Base-by-base conservation (phyloP, 768 basidiomycete genomes). In the Hortiboletus flavorubellus region DNA sequence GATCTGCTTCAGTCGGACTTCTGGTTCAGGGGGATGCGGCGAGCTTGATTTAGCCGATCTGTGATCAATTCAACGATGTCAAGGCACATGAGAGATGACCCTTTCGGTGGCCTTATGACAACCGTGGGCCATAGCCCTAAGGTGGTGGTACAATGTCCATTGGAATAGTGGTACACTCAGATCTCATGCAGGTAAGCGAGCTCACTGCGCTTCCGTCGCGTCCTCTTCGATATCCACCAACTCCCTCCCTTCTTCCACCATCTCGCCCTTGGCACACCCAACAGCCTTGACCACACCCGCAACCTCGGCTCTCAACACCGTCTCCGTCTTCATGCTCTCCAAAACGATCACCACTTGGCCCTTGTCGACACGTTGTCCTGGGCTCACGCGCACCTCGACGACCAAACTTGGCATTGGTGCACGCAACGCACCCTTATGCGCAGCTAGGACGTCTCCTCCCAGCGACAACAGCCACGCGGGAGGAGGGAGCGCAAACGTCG, bases 301-400 rank as follows among this genome's bases (percentile, higher is more conserved):
- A 8, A 74, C 75, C 55, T 84, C 80, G 14, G 91, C 84, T 51
- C 92, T 78, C 59, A 97, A 70, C 40, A 92, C 89, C 38, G 89
- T 95, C 74, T 96, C 93, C 59, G 93, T 97, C 82, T 98, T 98
- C 94, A 97, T 98, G 66, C 93, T 96, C 74, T 96, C 94, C 65
- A 96, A 72, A 6, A 95, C 83, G 31, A 93, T 84, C 9, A 93
- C 78, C 8, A 82, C 82, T 65, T 94, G 89, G 0, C 91, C 92
- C 64, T 81, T 85, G 72, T 87, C 85, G 39, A 97, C 89, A 14
- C 71, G 75, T 49, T 95, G 88, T 5, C 93, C 94, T 2, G 81
- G 75, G 55, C 78, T 78, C 34, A 95, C 93, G 16, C 80, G 80
- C 48, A 97, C 87, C 51, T 96, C 92, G 5, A 97, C 93, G 2